These are phyloP conservation scores for Sonneratia alba DNA, from an alignment of 345 rosid genomes.

Conservation along the genomic window DNA sequence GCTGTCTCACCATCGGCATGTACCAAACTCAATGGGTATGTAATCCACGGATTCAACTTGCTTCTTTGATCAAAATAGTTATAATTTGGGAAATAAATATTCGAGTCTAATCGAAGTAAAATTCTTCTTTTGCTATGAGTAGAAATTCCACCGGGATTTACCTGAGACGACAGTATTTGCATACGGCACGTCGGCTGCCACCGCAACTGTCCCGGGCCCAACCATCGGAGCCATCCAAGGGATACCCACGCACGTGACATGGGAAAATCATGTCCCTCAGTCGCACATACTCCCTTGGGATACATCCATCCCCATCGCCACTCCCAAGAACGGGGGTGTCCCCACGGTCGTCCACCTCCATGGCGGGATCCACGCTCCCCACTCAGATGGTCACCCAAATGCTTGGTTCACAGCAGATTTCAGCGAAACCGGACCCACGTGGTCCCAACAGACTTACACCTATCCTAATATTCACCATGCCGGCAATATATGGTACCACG, in stretches of 20 bases:
- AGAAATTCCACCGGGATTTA: constrained; percentile 16
- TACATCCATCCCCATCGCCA: constrained; percentile 11
- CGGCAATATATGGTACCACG: constrained; percentile 20
- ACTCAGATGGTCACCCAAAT: constrained; percentile 10
- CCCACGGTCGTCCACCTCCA: constrained; percentile 23
- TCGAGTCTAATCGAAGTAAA: no score
- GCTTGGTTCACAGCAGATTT: constrained; percentile 18
- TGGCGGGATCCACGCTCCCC: constrained; percentile 11
- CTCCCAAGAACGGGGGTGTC: constrained; percentile 13
- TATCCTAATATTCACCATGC: constrained; percentile 13
- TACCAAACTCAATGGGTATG: constrained; percentile 13
- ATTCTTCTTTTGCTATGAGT: neutral
- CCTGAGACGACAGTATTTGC: constrained; percentile 15
- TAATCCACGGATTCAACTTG: no score
- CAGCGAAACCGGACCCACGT: constrained; percentile 6
- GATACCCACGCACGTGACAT: constrained; percentile 2
- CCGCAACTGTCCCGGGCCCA: constrained; percentile 17
- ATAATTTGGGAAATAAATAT: neutral
- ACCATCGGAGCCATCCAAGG: constrained; percentile 13
- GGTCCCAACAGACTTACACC: constrained; percentile 6
- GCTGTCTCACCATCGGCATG: constrained; percentile 16
- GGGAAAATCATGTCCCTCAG: constrained; percentile 15
- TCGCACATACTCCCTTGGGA: constrained; percentile 20
- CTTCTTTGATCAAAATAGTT: neutral
- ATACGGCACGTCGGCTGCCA: constrained; percentile 7